Evolutionary conservation across 2,329 filamentous ascomycete species (phyloP).

Genomic region (Fusarium sp.): DNA sequence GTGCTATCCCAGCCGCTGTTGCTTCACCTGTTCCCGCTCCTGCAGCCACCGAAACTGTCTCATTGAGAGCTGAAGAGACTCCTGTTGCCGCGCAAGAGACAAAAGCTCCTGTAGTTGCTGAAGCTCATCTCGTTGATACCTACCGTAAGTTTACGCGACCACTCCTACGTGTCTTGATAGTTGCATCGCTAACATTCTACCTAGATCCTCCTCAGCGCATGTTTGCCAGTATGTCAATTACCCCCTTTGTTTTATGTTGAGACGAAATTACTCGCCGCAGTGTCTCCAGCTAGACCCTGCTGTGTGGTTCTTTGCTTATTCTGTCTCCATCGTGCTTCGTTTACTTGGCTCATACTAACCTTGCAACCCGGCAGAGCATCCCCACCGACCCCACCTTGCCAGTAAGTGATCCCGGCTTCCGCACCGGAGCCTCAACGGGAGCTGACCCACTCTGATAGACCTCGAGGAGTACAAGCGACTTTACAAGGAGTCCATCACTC

Average conservation of each 20-base stretch:
- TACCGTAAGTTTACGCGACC: constrained; percentile 65
- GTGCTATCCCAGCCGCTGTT: constrained; percentile 25
- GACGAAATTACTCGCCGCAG: constrained; percentile 15
- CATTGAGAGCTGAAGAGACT: constrained; percentile 20
- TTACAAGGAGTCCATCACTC: constrained; percentile 87
- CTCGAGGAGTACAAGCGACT: constrained; percentile 75
- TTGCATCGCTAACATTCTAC: constrained; percentile 38
- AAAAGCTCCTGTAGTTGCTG: constrained; percentile 73
- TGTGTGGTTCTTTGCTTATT: constrained; percentile 23
- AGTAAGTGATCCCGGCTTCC: constrained; percentile 61
- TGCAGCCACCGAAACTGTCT: constrained; percentile 28
- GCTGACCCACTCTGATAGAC: constrained; percentile 55
- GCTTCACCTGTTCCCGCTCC: constrained; percentile 32
- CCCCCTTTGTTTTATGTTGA: constrained; percentile 19
- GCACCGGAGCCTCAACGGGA: constrained; percentile 44
- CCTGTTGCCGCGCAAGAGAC: constrained; percentile 11
- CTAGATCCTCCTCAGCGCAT: constrained; percentile 74
- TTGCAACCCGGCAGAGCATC: constrained; percentile 68
- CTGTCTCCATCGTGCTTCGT: constrained; percentile 23
- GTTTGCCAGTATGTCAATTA: constrained; percentile 69
- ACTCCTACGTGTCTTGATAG: not conserved
- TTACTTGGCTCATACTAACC: constrained; percentile 50
- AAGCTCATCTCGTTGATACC: constrained; percentile 82
- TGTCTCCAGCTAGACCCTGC: constrained; percentile 8
- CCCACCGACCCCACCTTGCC: constrained; percentile 74